Base-by-base conservation (phyloP, 2,329 filamentous ascomycete genomes). In the Fusarium aywerte region DNA sequence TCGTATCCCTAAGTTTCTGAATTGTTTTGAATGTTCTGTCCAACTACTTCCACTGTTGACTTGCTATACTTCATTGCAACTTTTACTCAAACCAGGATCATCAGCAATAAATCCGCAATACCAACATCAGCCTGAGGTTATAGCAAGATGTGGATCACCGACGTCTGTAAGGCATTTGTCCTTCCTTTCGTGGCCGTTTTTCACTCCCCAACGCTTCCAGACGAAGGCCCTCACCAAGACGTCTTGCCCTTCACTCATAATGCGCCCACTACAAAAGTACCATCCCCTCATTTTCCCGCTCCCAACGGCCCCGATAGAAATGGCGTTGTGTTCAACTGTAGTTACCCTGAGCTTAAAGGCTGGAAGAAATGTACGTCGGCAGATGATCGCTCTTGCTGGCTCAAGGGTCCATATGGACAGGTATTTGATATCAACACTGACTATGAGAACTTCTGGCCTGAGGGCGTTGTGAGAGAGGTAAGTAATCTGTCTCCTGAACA, bases 401-500 rank as follows among this genome's bases (percentile, higher is more conserved):
- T 60, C 3, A 43, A 42, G 2, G 57, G 57, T 1, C 57, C 57
- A 3, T 21, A 27, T 5, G 25, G 4, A 2, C 54, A 60, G 8
- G 39, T 33, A 13, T 60, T 59, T 4, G n/a, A 58, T 3, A 43
- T 27, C 1, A 13, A 31, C 0, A 60, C 57, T 5, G 54, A 59
- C 2, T 60, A 60, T 25, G 57, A 59, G 31, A 60, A 60, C n/a
- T 59, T 59, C 10, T 60, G 25, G 11, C 57, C 57, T 1, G 31
- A 42, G 15, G 57, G 57, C 21, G 29, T 51, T 2, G 39, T 38
- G 10, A 27, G 57, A 36, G 54, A 60, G 36, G 57, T 59, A 27
- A 4, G 29, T 10, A 21, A 0, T 10, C 40, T 13, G 4, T 13
- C 10, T 29, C 3, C 6, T 6, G n/a, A n/a, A n/a, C n/a, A 27